Evolutionary conservation across 2,329 filamentous ascomycete genomes (phyloP).

Genomic region (Botrytis fabae): DNA sequence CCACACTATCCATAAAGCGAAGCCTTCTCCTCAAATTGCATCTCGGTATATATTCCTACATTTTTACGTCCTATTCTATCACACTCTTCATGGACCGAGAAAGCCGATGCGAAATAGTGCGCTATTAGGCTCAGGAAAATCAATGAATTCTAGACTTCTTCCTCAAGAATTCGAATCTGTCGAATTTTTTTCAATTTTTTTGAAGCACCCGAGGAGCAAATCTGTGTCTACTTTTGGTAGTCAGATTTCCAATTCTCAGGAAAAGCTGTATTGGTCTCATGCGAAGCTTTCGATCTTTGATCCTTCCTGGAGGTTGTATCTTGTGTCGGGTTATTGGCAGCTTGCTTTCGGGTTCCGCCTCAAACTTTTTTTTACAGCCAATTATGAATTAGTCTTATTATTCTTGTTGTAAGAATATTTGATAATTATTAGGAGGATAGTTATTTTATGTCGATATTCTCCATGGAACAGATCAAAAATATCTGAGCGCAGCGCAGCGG

Average conservation of each 20-base stretch:
- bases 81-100: no score
- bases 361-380: fast-evolving
- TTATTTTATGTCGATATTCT: background rate
- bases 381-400: background rate
- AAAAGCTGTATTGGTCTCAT: background rate
- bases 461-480: background rate
- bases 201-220: no score
- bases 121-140: no score
- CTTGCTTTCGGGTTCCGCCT: background rate
- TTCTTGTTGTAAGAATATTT: background rate
- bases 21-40: no score
- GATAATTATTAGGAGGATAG: background rate
- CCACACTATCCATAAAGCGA: no score
- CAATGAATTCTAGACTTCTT: no score
- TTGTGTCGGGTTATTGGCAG: background rate
- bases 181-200: no score
- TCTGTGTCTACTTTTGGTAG: background rate
- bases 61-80: no score
- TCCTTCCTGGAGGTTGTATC: background rate
- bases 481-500: background rate
- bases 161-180: no score
- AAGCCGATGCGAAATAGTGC: no score
- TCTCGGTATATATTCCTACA: no score
- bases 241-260: background rate
- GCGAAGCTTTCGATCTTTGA: background rate